Base-by-base conservation (phyloP, 352 stramenopile genomes). In the Phytophthora syringae region DNA sequence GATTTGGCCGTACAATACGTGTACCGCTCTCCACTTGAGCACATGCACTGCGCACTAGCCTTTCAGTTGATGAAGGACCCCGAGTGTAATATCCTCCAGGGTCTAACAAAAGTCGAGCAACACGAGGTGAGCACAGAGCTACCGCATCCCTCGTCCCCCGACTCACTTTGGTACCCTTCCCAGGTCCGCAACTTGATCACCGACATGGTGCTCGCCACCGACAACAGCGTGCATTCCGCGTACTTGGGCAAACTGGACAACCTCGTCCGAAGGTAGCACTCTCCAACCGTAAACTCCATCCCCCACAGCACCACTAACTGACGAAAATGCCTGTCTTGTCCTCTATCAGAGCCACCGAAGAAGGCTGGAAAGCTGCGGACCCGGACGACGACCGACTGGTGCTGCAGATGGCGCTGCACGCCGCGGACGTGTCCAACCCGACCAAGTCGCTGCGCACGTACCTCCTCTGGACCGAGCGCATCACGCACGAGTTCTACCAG, bases 351-450 rank as follows among this genome's bases (percentile, higher is more conserved):
- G 49, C 67, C 34, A 75, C 62, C 15, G 69, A 84, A 42, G 72
- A 83, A 70, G 60, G 77, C 11, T 90, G 80, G 76, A 82, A 88
- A 22, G 66, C 79, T 6, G 64, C 70, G 5, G 74, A 91, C 40
- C 72, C 80, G 3, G 84, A 94, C 37, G 84, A 93, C 48, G 79
- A 93, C 60, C 80, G 86, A 18, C 66, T 94, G 20, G 58, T 94
- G 7, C 49, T 94, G 39, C 63, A 94, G 70, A 91, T 94, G 76
- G 79, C 84, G 7, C 67, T 97, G 9, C 89, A 97, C 43, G 78
- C 89, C n/a, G 88, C 94, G 2, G 97, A 99, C 75, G 93, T 99
- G 36, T 98, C 91, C 20, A 98, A 98, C 65, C 90, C 90, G 37
- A 82, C 88, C 50, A 97, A 97, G 75, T 69, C 89, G 18, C 80